phyloP scores from a whole-genome alignment of 2,329 filamentous ascomycete species.

The Cladosporium oxysporum region DNA sequence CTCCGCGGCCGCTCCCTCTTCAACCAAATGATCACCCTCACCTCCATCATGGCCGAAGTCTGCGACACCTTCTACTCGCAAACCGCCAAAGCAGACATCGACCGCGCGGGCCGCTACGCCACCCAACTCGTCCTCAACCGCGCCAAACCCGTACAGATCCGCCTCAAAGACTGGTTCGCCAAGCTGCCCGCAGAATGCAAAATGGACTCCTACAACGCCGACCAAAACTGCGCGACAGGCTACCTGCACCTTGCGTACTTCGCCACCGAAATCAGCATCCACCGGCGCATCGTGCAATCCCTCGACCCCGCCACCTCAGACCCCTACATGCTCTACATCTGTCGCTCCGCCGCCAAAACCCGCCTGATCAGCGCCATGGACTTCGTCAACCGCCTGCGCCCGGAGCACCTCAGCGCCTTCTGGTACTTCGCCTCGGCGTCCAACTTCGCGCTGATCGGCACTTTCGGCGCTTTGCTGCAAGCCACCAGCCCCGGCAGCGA shows the following conservation, averaged over 20 bases:
- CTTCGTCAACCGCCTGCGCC: conserved; percentile 89
- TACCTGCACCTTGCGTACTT: conserved; percentile 92
- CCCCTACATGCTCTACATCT: conserved; percentile 85
- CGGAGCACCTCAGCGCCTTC: conserved; percentile 82
- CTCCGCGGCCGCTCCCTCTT: conserved; percentile 71
- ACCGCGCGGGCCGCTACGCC: conserved; percentile 66
- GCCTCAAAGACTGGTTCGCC: conserved; percentile 80
- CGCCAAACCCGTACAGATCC: conserved; percentile 79
- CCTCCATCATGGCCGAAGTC: conserved; percentile 75
- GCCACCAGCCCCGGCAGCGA: conserved; percentile 84
- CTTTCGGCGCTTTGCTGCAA: conserved; percentile 87
- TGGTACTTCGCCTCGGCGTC: conserved; percentile 89
- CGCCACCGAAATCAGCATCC: conserved; percentile 89
- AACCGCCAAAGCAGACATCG: conserved; percentile 69
- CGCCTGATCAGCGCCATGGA: conserved; percentile 95
- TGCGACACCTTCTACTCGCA: conserved; percentile 82
- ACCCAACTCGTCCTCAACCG: conserved; percentile 72
- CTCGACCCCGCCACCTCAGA: conserved; percentile 59
- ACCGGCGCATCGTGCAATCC: conserved; percentile 85
- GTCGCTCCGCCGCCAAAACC: conserved; percentile 89
- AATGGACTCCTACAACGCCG: conserved; percentile 56
- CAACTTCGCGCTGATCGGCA: conserved; percentile 93
- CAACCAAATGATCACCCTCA: conserved; percentile 72
- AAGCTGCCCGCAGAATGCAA: conserved; percentile 63
- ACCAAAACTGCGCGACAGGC: conserved; percentile 48